Conservation (phyloP, 495 filamentous ascomycete species). For the Hypoxylon trugodes region DNA sequence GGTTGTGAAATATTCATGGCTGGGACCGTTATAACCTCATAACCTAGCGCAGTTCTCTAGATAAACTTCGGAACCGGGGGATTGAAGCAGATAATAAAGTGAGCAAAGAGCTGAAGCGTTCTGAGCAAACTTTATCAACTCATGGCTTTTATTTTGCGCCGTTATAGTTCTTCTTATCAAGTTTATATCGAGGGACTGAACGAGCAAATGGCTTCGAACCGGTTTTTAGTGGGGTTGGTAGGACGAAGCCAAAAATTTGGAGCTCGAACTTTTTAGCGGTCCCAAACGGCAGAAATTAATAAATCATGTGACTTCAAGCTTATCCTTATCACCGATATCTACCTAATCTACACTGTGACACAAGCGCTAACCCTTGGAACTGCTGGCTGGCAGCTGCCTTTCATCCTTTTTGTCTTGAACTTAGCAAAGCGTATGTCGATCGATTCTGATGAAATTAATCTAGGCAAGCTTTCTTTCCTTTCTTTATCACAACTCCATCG, state of each 20-base stretch:
- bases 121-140: slow-evolving; percentile 23
- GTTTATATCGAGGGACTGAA: slow-evolving; percentile 21
- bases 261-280: slow-evolving; percentile 48
- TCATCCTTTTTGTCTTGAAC: background rate
- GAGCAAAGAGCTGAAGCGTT: background rate
- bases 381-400: background rate
- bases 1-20: slow-evolving; percentile 88
- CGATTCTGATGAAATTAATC: background rate
- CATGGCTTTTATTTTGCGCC: slow-evolving; percentile 18
- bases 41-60: slow-evolving; percentile 19
- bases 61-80: background rate
- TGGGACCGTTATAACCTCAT: slow-evolving; percentile 36
- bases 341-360: slow-evolving; percentile 24
- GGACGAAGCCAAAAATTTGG: slow-evolving; percentile 35
- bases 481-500: too few species aligned
- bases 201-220: slow-evolving; percentile 6
- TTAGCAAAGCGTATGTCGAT: background rate
- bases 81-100: background rate
- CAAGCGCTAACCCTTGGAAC: background rate
- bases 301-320: slow-evolving; percentile 32
- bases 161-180: too few species aligned
- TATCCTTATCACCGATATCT: slow-evolving; percentile 14
- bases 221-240: slow-evolving; percentile 36
- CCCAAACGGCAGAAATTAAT: slow-evolving; percentile 34
- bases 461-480: background rate